A percentile compares a stretch with the other conserved stretches of the same genome.
Evolutionary conservation across 176 grass and related monocot species (phyloP).

Genomic region (Phragmites australis): DNA sequence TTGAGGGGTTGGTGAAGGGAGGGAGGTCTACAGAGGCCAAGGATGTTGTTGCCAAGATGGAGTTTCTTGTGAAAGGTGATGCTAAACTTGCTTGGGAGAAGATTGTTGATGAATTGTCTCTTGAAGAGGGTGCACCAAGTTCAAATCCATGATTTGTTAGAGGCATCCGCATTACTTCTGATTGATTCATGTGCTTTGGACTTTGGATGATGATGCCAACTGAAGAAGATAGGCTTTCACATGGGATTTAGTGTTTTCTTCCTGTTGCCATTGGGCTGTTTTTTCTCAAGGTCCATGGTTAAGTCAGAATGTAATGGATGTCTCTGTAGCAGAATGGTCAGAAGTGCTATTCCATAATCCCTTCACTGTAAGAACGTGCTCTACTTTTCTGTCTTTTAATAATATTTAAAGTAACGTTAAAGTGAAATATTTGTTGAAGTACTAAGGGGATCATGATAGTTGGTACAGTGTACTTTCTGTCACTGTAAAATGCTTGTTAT

Average conservation of each 20-base stretch:
- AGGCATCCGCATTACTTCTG: constrained; percentile 6
- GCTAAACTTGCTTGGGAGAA: constrained; percentile 78
- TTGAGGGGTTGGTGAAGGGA: constrained; percentile 65
- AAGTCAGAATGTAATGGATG: constrained; percentile 38
- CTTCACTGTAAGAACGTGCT: constrained; percentile 31
- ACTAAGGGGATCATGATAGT: constrained; percentile 23
- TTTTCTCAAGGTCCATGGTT: constrained; percentile 33
- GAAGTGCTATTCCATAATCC: constrained; percentile 14
- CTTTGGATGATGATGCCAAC: constrained; percentile 15
- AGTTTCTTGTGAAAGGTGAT: constrained; percentile 59
- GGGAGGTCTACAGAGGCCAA: constrained; percentile 59
- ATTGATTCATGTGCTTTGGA: constrained; percentile 27
- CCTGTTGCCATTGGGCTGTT: constrained; percentile 22
- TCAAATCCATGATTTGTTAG: constrained; percentile 50
- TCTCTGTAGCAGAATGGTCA: constrained; percentile 37
- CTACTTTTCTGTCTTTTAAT: constrained; percentile 30
- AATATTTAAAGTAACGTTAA: constrained; percentile 34
- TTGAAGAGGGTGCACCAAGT: constrained; percentile 36
- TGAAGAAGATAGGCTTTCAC: constrained; percentile 13
- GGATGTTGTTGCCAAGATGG: constrained; percentile 68
- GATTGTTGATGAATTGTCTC: constrained; percentile 54
- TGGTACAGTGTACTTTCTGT: constrained; percentile 16
- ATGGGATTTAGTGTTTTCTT: constrained; percentile 25
- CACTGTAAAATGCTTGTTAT: constrained; percentile 30
- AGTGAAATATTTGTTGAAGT: constrained; percentile 30